Evolutionary conservation across 2,329 filamentous ascomycete genomes (phyloP).

Genomic region (Camptophora hylomeconis): DNA sequence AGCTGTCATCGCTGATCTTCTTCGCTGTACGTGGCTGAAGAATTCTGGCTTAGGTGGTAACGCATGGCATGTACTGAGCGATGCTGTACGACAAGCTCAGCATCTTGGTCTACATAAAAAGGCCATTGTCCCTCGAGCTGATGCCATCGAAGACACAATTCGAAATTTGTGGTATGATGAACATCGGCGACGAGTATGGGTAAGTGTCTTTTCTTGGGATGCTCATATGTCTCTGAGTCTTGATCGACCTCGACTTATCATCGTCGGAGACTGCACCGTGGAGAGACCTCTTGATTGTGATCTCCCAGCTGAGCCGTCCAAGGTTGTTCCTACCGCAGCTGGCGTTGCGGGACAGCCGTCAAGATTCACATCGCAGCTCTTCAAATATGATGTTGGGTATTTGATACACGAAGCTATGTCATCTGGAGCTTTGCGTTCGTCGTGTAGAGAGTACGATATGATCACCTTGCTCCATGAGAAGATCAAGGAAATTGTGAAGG

Average conservation of each 20-base stretch:
- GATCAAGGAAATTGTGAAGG: neutral
- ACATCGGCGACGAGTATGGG: slow-evolving; percentile 3
- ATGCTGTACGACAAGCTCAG: slow-evolving; percentile 1
- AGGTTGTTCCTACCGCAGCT: neutral
- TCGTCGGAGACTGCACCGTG: slow-evolving; percentile 2
- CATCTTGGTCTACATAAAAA: slow-evolving; percentile 2
- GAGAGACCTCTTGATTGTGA: slow-evolving; percentile 2
- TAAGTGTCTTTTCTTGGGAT: slow-evolving; percentile 2
- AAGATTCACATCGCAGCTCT: neutral
- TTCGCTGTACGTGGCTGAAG: slow-evolving; percentile 5
- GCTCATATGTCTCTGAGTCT: slow-evolving; percentile 2
- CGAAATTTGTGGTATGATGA: slow-evolving; percentile 3
- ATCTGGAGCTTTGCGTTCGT: neutral
- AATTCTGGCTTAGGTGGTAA: slow-evolving; percentile 1
- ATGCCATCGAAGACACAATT: neutral
- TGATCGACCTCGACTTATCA: slow-evolving; percentile 2
- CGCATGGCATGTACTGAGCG: slow-evolving; percentile 2
- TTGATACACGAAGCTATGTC: slow-evolving; percentile 2
- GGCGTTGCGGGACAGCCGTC: slow-evolving; percentile 2
- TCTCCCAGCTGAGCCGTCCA: neutral
- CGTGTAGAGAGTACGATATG: neutral
- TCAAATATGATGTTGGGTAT: slow-evolving; percentile 3
- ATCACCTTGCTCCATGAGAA: neutral
- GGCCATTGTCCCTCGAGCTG: neutral
- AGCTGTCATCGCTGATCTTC: slow-evolving; percentile 1